These are phyloP conservation scores for Petunia axillaris DNA, from an alignment of 257 asterid species.

Conservation along the genomic window DNA sequence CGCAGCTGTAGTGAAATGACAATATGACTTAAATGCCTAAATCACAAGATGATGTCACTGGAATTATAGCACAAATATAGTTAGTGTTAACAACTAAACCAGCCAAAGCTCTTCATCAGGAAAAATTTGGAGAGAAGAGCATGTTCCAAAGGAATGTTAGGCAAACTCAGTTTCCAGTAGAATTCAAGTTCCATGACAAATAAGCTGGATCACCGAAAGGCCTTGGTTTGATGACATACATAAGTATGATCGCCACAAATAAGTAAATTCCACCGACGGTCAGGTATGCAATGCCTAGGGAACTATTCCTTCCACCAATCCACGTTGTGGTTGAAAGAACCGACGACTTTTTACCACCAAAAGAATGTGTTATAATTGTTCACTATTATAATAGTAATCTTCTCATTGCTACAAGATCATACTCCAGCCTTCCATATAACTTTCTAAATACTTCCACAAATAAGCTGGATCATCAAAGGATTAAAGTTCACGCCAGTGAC, in stretches of 20 bases:
- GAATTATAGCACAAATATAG: background rate
- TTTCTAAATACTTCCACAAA: conserved; percentile 52
- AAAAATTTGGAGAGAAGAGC: conserved; percentile 19
- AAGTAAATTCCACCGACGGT: conserved; percentile 75
- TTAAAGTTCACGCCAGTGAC: too few species aligned
- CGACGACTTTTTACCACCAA: conserved; percentile 68
- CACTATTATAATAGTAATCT: conserved; percentile 62
- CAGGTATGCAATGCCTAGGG: conserved; percentile 68
- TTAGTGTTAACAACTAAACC: conserved; percentile 2
- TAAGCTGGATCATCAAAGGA: too few species aligned
- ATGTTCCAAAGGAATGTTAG: background rate
- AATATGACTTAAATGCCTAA: background rate
- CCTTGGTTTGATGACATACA: conserved; percentile 82
- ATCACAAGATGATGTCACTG: conserved; percentile 18
- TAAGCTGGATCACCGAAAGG: conserved; percentile 76
- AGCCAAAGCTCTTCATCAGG: conserved; percentile 24
- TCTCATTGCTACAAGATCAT: conserved; percentile 74
- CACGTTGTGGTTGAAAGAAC: conserved; percentile 90
- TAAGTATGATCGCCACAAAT: conserved; percentile 53
- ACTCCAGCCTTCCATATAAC: conserved; percentile 78
- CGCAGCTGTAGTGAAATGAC: background rate
- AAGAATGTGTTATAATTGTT: conserved; percentile 80
- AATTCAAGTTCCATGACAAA: conserved; percentile 74
- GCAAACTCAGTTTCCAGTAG: conserved; percentile 29
- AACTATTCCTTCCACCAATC: conserved; percentile 91